Evolutionary conservation across 768 basidiomycete genomes (phyloP).

Genomic region (Crassisporium funariophilum): DNA sequence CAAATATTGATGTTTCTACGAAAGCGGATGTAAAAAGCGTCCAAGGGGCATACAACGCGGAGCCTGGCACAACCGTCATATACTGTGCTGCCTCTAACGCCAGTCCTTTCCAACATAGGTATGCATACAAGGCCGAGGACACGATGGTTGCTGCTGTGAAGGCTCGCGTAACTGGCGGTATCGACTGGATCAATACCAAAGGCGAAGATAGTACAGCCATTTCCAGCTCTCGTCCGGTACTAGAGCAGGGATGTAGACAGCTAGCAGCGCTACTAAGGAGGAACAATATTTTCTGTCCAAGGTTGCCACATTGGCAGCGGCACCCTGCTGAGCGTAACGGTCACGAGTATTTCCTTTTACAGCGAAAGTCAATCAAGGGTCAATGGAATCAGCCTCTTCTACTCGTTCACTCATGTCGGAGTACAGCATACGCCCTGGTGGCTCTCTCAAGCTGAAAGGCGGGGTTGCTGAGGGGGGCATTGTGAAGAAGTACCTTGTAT

Average conservation of each 20-base stretch:
- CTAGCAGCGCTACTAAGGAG: not conserved
- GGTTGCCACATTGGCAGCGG: too few relatives aligned
- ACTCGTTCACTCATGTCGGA: conserved; percentile 62
- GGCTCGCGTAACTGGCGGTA: conserved; percentile 77
- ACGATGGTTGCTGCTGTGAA: conserved; percentile 66
- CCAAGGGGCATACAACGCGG: conserved; percentile 88
- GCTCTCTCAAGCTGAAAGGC: conserved; percentile 90
- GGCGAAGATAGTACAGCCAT: conserved; percentile 84
- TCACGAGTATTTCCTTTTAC: conserved; percentile 13
- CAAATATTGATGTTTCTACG: conserved; percentile 81
- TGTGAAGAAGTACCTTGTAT: conserved; percentile 71
- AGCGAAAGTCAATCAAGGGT: conserved; percentile 5
- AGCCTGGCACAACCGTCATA: conserved; percentile 80
- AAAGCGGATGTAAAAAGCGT: conserved; percentile 87
- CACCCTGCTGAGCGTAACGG: not conserved
- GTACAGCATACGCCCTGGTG: conserved; percentile 84
- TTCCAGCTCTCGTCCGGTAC: conserved; percentile 2
- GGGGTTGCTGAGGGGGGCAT: conserved; percentile 76
- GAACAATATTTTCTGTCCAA: too few relatives aligned
- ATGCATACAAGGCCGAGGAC: conserved; percentile 61
- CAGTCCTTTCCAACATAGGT: conserved; percentile 58
- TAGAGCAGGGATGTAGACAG: conserved; percentile 13
- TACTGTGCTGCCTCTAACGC: conserved; percentile 53
- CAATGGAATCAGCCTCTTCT: conserved; percentile 12
- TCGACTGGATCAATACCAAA: conserved; percentile 64